Evolutionary conservation across 345 rosid genomes (phyloP).

Genomic region (Isatis tinctoria): DNA sequence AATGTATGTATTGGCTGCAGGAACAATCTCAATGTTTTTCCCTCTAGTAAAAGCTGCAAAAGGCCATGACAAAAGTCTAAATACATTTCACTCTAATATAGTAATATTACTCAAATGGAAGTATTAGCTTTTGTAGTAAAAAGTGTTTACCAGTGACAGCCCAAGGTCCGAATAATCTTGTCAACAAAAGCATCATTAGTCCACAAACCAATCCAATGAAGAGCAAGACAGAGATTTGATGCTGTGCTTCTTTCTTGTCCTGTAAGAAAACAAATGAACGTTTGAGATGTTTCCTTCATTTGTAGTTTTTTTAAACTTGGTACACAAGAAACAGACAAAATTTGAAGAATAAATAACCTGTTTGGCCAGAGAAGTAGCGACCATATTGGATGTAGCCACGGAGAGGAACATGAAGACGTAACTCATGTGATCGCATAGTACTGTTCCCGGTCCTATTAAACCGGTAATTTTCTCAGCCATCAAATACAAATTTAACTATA

Average conservation of each 20-base stretch:
- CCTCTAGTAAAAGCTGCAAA: constrained; percentile 78
- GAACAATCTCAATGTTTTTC: constrained; percentile 63
- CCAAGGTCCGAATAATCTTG: constrained; percentile 64
- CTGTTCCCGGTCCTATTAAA: constrained; percentile 88
- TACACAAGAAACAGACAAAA: neutral
- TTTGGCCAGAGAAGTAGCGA: constrained; percentile 85
- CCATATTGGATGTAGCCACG: constrained; percentile 89
- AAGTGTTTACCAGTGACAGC: constrained; percentile 65
- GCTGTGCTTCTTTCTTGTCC: constrained; percentile 80
- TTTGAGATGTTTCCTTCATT: neutral
- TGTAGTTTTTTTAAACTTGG: neutral
- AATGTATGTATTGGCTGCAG: constrained; percentile 80
- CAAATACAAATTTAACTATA: neutral
- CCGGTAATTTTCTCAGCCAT: constrained; percentile 12
- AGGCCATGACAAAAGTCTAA: neutral
- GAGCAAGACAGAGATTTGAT: constrained; percentile 71
- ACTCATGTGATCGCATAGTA: constrained; percentile 67
- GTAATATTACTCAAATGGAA: neutral
- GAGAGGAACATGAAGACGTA: constrained; percentile 88
- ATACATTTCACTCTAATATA: neutral
- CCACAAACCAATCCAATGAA: constrained; percentile 78
- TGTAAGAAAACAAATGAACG: constrained; percentile 25
- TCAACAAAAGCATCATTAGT: constrained; percentile 64
- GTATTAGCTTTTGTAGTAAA: neutral
- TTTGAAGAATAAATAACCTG: constrained; percentile 35